Base-by-base conservation (phyloP, 352 stramenopile genomes). In the Pythium insidiosum region DNA sequence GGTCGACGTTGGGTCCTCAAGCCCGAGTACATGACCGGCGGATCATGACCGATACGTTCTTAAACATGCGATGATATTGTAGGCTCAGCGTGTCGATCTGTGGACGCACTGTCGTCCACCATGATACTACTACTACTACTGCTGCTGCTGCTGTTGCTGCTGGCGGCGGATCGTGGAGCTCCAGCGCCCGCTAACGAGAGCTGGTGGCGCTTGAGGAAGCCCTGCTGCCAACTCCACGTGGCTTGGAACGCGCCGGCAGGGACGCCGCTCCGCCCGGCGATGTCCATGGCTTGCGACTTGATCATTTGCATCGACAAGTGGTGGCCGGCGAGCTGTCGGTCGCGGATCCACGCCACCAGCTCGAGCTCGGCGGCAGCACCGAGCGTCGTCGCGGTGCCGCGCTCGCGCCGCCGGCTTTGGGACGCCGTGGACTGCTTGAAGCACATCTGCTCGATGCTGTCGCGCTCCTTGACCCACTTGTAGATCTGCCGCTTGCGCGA, bases 1-100 rank as follows among this genome's bases (percentile, higher is more conserved):
- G 66, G 62, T 21, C 64, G 80, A 34, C 68, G 76, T 24, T 95
- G 83, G 83, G 71, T 58, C 26, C 57, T 95, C 22, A 91, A 84
- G 31, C 21, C 65, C 10, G 78, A 84, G 39, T 91, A 75, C 40
- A 9, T 40, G n/a, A n/a, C n/a, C n/a, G n/a, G n/a, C n/a, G n/a
- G n/a, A n/a, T n/a, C n/a, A n/a, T n/a, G n/a, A n/a, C n/a, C n/a
- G n/a, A n/a, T n/a, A n/a, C n/a, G n/a, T n/a, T n/a, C n/a, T n/a
- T n/a, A n/a, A n/a, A n/a, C n/a, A n/a, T n/a, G n/a, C n/a, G n/a
- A n/a, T n/a, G n/a, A n/a, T n/a, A n/a, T n/a, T n/a, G n/a, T n/a
- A n/a, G n/a, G n/a, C n/a, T n/a, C n/a, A n/a, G n/a, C n/a, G n/a
- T n/a, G n/a, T n/a, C n/a, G n/a, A n/a, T n/a, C n/a, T n/a, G n/a